Evolutionary conservation across 768 basidiomycete genomes (phyloP).

Genomic region (Rossbeevera mucosa): DNA sequence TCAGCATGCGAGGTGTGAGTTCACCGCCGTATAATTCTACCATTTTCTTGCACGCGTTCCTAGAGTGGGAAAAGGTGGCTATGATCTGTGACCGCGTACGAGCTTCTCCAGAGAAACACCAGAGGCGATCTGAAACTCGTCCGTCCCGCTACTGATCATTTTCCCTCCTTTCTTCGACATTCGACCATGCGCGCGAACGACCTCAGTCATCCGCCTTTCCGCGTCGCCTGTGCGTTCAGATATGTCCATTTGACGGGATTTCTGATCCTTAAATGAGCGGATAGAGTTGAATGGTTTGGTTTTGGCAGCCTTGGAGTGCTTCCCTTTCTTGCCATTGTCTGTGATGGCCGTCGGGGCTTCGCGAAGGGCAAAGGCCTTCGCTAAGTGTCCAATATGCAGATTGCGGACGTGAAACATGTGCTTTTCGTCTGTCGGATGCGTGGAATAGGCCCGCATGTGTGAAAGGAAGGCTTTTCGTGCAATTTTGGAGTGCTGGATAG

Average conservation of each 20-base stretch:
- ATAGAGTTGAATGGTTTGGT: conserved; percentile 1
- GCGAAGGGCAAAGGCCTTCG: conserved; percentile 86
- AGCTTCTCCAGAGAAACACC: conserved; percentile 60
- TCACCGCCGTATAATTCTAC: background rate
- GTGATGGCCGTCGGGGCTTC: conserved; percentile 61
- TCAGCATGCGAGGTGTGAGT: background rate
- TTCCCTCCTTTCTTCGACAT: conserved; percentile 75
- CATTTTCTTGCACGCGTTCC: background rate
- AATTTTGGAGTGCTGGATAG: conserved; percentile 61
- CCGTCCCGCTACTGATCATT: conserved; percentile 60
- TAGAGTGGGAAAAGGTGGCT: background rate
- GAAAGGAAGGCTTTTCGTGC: conserved; percentile 88
- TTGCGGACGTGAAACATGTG: conserved; percentile 94
- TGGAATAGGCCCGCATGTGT: conserved; percentile 94
- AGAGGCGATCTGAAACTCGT: conserved; percentile 77
- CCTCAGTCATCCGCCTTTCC: conserved; percentile 81
- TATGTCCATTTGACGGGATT: conserved; percentile 33
- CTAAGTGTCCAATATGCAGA: conserved; percentile 90
- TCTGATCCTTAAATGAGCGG: conserved; percentile 18
- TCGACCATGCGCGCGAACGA: conserved; percentile 80
- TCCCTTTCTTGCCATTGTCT: conserved; percentile 19
- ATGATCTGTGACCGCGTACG: conserved; percentile 29
- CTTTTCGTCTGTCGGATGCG: conserved; percentile 93
- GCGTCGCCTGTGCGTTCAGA: conserved; percentile 44
- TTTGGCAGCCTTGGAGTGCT: background rate